Evolutionary conservation across 208 protist species (phyloP).

Genomic region (Spongospora subterranea): DNA sequence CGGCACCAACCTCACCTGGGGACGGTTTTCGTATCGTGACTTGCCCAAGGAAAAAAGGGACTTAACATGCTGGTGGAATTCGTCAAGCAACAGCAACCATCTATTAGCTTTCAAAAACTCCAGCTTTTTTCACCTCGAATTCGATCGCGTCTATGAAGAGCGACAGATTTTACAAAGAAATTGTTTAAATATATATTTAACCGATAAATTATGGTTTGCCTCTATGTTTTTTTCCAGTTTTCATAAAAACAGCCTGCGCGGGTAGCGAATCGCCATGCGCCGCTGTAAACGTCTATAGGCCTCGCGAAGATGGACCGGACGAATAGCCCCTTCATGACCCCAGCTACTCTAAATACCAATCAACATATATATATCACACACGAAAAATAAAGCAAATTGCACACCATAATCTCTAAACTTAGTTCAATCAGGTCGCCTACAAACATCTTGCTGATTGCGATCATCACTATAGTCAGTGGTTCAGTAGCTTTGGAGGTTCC

Average conservation of each 20-base stretch:
- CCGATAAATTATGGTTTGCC: too few species aligned
- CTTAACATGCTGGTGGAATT: too few species aligned
- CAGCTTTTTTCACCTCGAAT: too few species aligned
- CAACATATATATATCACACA: neutral
- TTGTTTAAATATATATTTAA: too few species aligned
- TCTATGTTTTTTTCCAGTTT: too few species aligned
- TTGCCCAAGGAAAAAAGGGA: too few species aligned
- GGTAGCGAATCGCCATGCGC: neutral
- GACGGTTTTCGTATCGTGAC: too few species aligned
- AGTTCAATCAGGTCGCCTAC: conserved; percentile 34
- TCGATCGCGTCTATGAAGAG: too few species aligned
- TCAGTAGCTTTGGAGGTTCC: conserved; percentile 33
- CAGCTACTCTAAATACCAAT: neutral
- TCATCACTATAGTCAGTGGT: conserved; percentile 21
- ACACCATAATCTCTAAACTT: conserved; percentile 26
- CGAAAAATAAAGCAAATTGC: neutral
- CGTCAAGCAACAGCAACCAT: too few species aligned
- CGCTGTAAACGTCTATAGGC: neutral
- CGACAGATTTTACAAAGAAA: too few species aligned
- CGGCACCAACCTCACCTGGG: too few species aligned
- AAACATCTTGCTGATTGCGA: conserved; percentile 52
- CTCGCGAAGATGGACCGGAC: conserved; percentile 17
- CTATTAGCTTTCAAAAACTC: too few species aligned
- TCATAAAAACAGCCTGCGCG: neutral
- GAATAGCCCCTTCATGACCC: conserved; percentile 7